Evolutionary conservation across 2,329 filamentous ascomycete species (phyloP), one percentile per base, ranked within the genome.

Genomic region (Colletotrichum truncatum): DNA sequence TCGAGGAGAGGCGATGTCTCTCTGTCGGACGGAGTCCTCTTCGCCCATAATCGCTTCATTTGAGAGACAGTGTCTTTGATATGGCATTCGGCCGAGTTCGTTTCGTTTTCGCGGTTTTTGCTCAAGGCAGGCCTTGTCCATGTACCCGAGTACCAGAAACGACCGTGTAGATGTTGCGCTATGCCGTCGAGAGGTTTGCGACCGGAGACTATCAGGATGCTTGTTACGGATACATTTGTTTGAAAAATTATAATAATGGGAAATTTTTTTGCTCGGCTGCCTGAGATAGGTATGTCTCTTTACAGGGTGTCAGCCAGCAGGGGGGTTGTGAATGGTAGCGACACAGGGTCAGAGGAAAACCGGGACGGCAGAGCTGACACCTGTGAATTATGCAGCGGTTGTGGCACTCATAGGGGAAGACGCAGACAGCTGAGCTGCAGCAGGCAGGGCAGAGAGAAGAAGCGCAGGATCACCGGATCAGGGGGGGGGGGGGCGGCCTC

Each of bases 1-100:
- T 36, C 16, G 57, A 65, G 63, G 16, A 62, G 63, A 12, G 63
- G 49, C 48, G 63, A 61, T n/a, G 55, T 54, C 63, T 65, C 57
- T n/a, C 48, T 11, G 61, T 41, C 14, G 28, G 49, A 52, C 41
- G 57, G 10, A 11, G 62, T 14, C 30, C 56, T 46, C 26, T 28
- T 54, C 11, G 56, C 28, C 49, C 63, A 51, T 36, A 56, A 41
- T 10, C 34, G 12, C 57, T 46, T 36, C 63, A 65, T 65, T 18
- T 53, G 21, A 28, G 23, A 43, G 14, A 48, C 54, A 28, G 28
- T n/a, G 12, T 14, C 23, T 6, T n/a, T 10, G 18, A 10, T 8
- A 23, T 8, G 21, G 41, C 41, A 48, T 57, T 46, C 54, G 54
- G 41, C n/a, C 30, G 38, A n/a, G 28, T 4, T 36, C 18, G 12